These are phyloP conservation scores for Cytospora chrysosperma DNA, from an alignment of 2,329 filamentous ascomycete species.

Conservation along the genomic window DNA sequence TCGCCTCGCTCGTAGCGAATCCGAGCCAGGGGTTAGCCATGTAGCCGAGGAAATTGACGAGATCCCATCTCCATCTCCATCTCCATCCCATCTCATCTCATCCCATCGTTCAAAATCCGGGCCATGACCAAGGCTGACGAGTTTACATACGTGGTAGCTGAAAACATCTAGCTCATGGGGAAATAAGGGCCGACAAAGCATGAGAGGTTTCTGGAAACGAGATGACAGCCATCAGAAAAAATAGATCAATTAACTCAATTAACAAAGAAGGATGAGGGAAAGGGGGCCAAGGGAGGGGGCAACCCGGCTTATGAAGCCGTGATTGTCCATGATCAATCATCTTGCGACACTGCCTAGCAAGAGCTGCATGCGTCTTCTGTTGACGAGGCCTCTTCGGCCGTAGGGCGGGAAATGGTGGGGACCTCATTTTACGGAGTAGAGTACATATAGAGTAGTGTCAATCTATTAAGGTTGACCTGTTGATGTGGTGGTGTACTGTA, in stretches of 20 bases:
- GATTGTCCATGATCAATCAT: conserved; percentile 1
- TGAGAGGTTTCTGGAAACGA: background rate
- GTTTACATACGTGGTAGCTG: too few species aligned
- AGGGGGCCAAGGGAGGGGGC: background rate
- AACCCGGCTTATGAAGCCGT: background rate
- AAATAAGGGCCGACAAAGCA: background rate
- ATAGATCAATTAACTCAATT: background rate
- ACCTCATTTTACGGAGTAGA: conserved; percentile 12
- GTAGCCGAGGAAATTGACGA: background rate
- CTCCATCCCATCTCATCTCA: too few species aligned
- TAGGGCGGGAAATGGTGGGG: background rate
- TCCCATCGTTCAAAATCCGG: too few species aligned
- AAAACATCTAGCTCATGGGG: conserved; percentile 1
- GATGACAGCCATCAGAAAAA: conserved; percentile 1
- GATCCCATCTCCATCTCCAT: too few species aligned
- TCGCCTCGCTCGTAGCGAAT: too few species aligned
- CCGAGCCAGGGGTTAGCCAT: background rate
- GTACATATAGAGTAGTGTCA: too few species aligned
- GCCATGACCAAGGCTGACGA: too few species aligned
- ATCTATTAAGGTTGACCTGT: background rate
- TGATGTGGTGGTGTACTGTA: too few species aligned
- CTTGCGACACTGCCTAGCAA: conserved; percentile 6
- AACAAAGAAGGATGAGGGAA: background rate
- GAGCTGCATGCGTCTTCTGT: background rate
- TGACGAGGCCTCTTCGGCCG: conserved; percentile 4